Conservation (phyloP, 1,284 basidiomycete genomes). For the Rhodotorula sp. region DNA sequence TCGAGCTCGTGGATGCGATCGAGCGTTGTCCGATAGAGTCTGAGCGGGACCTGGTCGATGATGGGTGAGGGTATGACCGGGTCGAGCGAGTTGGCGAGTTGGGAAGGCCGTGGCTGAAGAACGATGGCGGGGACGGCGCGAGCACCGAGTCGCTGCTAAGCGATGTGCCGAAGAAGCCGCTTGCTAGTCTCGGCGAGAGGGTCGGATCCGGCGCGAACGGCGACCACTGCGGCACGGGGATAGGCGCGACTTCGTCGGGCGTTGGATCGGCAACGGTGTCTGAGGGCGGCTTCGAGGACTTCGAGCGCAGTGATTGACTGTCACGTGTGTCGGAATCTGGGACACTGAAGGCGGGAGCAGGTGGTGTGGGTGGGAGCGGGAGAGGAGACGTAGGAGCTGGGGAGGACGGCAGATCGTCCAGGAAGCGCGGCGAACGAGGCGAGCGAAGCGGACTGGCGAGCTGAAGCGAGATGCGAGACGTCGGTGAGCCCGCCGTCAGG, state of each 20-base stretch:
- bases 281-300: background rate
- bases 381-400: background rate
- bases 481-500: too few species aligned
- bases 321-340: background rate
- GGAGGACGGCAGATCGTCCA: background rate
- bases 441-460: background rate
- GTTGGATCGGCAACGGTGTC: background rate
- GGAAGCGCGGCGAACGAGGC: background rate
- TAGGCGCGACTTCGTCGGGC: conserved; percentile 1
- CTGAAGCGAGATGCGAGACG: too few species aligned
- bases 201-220: background rate
- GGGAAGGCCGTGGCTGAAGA: too few species aligned
- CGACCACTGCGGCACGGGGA: background rate
- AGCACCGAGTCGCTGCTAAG: too few species aligned
- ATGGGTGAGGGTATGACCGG: too few species aligned
- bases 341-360: background rate
- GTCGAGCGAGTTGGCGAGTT: too few species aligned
- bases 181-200: background rate
- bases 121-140: too few species aligned
- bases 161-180: too few species aligned
- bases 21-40: background rate
- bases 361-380: background rate
- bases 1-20: background rate
- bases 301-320: too few species aligned
- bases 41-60: background rate